Evolutionary conservation across 73 alveolate genomes (phyloP).

Genomic region (Blepharisma japonicum): DNA sequence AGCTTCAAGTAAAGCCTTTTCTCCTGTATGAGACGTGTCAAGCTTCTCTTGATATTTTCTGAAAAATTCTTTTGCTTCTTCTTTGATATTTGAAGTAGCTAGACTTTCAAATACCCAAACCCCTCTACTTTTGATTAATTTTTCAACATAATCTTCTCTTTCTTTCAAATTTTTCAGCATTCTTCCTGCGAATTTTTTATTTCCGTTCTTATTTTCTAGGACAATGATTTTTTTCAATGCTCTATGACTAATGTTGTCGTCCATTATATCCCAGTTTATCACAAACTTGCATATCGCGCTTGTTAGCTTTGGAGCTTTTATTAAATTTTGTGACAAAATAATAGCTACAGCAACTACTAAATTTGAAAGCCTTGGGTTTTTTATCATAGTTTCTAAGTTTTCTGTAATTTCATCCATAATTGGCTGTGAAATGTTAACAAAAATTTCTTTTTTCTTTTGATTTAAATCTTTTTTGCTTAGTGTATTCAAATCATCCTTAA

Average conservation of each 20-base stretch:
- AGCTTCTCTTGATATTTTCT: background rate
- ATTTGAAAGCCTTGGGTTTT: background rate
- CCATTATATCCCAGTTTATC: background rate
- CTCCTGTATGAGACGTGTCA: background rate
- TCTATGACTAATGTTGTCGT: background rate
- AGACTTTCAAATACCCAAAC: slow-evolving; percentile 13
- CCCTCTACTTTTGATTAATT: slow-evolving; percentile 21
- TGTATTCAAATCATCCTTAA: background rate
- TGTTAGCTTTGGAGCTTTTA: background rate
- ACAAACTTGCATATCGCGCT: background rate
- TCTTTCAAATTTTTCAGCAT: background rate
- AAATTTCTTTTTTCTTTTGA: background rate
- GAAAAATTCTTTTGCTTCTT: background rate
- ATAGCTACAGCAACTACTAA: background rate
- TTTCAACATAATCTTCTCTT: slow-evolving; percentile 14
- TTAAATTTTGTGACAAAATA: background rate
- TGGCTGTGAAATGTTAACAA: background rate
- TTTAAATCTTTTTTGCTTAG: slow-evolving; percentile 8
- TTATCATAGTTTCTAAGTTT: background rate
- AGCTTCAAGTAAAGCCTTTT: slow-evolving; percentile 10
- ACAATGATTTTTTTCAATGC: slow-evolving; percentile 13
- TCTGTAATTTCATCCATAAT: background rate
- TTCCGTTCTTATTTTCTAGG: background rate
- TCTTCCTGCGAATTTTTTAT: background rate
- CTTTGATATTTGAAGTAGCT: background rate